Evolutionary conservation across 352 stramenopile genomes (phyloP).

Genomic region (Globisporangium cylindrosporum): DNA sequence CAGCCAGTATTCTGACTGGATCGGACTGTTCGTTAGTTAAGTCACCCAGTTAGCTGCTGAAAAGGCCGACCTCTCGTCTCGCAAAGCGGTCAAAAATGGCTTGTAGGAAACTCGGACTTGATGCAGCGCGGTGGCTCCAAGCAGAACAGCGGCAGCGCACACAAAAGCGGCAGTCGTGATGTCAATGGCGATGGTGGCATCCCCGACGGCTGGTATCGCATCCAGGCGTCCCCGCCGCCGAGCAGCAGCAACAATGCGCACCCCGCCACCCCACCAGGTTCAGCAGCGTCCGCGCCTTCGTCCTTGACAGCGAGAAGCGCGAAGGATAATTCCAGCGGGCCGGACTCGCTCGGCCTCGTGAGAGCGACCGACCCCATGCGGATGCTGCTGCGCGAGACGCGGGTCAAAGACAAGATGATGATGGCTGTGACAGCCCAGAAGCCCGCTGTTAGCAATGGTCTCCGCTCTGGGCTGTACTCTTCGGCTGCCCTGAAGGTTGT

Average conservation of each 20-base stretch:
- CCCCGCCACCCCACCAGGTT: constrained; percentile 1
- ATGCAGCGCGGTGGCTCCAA: background rate
- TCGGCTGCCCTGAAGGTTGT: background rate
- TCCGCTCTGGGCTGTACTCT: background rate
- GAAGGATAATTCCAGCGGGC: background rate
- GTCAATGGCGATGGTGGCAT: background rate
- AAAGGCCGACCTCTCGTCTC: background rate
- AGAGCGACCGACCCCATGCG: constrained; percentile 29
- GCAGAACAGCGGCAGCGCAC: background rate
- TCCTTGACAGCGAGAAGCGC: background rate
- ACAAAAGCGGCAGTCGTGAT: background rate
- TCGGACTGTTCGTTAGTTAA: background rate
- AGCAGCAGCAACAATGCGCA: constrained; percentile 20
- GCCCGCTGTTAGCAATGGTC: background rate
- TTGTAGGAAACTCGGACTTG: background rate
- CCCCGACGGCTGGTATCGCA: constrained; percentile 32
- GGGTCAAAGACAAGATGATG: constrained; percentile 13
- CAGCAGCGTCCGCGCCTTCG: background rate
- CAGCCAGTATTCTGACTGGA: background rate
- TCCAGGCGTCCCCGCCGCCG: constrained; percentile 17
- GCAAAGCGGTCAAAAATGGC: background rate
- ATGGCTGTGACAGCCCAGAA: background rate
- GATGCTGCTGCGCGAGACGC: constrained; percentile 26
- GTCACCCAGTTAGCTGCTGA: background rate
- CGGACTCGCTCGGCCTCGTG: constrained; percentile 33